Base-by-base conservation (phyloP, 495 filamentous ascomycete genomes). In the Tetracladium marchalianum region DNA sequence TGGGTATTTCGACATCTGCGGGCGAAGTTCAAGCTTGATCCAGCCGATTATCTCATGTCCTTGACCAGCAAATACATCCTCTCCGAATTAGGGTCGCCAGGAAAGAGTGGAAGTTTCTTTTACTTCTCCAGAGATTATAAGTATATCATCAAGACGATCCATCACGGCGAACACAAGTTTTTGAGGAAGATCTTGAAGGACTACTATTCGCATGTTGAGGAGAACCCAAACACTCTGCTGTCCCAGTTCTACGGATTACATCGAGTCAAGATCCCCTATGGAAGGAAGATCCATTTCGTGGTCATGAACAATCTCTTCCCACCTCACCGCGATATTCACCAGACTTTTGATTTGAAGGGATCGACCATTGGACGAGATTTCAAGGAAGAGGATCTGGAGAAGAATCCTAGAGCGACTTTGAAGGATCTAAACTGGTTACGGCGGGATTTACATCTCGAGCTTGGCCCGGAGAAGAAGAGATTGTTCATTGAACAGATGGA, bases 251-350 rank as follows among this genome's bases (percentile, higher is more conserved):
- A 99, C 59, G 92, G 92, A 36, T 71, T 99, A 13, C 92, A 99
- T 65, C 81, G 92, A 37, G 93, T 99, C 48, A 99, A 99, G 70
- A 94, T 96, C 70, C 90, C 92, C 0, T 99, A 94, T 59, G 92
- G 93, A 31, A 81, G 87, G 50, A 99, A 99, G 70, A 96, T 97
- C 49, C 93, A 99, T 62, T 99, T 99, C 53, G 93, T 99, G 31
- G 88, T 99, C 55, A 99, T 99, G 92, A 99, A 99, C 71, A 99
- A 99, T 57, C 75, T 99, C 15, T 97, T 99, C 56, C 92, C 92
- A 13, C 92, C 92, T 4, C 92, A 99, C 64, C 78, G 90, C 43
- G 92, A 99, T 63, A 96, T 99, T 45, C 92, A 99, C 66, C 78
- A 87, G 54, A 97, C 89, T 4, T 99, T 95, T 53, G 92, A 99